Evolutionary conservation across 139 green algal species (phyloP).

Genomic region (Asterochloris sp.): DNA sequence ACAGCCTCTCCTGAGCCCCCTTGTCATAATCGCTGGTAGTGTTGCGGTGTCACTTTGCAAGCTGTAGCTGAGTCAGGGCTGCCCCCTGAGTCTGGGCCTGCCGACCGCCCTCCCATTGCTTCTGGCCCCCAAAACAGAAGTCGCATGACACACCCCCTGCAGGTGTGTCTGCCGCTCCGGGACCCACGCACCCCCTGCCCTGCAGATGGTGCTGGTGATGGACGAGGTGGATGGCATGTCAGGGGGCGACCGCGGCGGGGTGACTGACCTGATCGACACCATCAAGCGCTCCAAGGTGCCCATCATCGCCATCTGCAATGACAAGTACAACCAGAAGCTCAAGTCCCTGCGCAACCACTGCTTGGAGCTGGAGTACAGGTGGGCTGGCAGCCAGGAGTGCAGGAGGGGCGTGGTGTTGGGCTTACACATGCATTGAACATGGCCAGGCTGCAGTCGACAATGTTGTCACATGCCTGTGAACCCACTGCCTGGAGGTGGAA

Average conservation of each 20-base stretch:
- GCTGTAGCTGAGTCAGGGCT: too few relatives aligned
- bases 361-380: constrained; percentile 82
- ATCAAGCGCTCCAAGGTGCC: constrained; percentile 84
- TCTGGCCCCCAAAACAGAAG: too few relatives aligned
- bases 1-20: too few relatives aligned
- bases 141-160: too few relatives aligned
- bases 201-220: constrained; percentile 88
- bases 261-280: constrained; percentile 89
- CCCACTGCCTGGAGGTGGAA: constrained; percentile 87
- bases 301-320: constrained; percentile 99
- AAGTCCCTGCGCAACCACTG: constrained; percentile 80
- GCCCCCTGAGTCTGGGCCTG: too few relatives aligned
- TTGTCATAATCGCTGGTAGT: too few relatives aligned
- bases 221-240: constrained; percentile 99
- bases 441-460: too few relatives aligned
- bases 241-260: constrained; percentile 87
- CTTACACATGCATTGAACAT: too few relatives aligned
- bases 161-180: too few relatives aligned
- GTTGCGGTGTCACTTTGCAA: too few relatives aligned
- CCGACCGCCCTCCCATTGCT: too few relatives aligned
- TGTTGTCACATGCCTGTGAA: constrained; percentile 68
- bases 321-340: constrained; percentile 95
- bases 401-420: too few relatives aligned
- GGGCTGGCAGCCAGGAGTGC: neutral
- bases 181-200: neutral